These are phyloP conservation scores for Verticillium alfalfae DNA, from an alignment of 2,329 filamentous ascomycete species.

Conservation along the genomic window DNA sequence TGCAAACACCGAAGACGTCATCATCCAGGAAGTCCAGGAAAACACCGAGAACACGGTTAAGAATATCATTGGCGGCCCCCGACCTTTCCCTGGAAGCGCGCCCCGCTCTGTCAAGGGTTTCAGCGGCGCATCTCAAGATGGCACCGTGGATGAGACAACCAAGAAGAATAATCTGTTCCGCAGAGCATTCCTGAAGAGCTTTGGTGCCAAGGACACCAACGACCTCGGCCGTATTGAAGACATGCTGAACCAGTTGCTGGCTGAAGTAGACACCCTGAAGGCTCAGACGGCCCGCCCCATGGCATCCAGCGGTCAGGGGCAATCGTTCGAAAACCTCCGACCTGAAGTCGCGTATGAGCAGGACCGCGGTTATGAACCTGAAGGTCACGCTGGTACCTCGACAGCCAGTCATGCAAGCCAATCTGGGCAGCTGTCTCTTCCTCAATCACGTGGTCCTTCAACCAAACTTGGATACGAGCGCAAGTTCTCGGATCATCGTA, in stretches of 20 bases:
- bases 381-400: conserved; percentile 72
- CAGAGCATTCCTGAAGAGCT: conserved; percentile 82
- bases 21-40: conserved; percentile 81
- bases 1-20: conserved; percentile 80
- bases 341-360: conserved; percentile 60
- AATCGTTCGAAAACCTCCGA: conserved; percentile 65
- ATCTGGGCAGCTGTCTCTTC: conserved; percentile 68
- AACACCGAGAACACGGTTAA: conserved; percentile 83
- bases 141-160: conserved; percentile 50
- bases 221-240: conserved; percentile 86
- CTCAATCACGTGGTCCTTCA: conserved; percentile 39
- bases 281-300: conserved; percentile 42
- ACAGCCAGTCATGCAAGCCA: conserved; percentile 64
- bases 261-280: conserved; percentile 83
- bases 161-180: conserved; percentile 92
- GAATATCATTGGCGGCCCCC: conserved; percentile 76
- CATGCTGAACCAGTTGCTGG: conserved; percentile 86
- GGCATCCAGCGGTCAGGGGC: conserved; percentile 43
- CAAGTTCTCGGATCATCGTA: conserved; percentile 68
- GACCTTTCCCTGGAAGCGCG: conserved; percentile 67
- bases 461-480: conserved; percentile 41
- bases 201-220: conserved; percentile 81
- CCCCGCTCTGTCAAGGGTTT: conserved; percentile 52
- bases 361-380: conserved; percentile 74
- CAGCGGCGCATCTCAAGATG: conserved; percentile 32